Conservation (phyloP, 495 filamentous ascomycete species). For the Penicillium fimorum region DNA sequence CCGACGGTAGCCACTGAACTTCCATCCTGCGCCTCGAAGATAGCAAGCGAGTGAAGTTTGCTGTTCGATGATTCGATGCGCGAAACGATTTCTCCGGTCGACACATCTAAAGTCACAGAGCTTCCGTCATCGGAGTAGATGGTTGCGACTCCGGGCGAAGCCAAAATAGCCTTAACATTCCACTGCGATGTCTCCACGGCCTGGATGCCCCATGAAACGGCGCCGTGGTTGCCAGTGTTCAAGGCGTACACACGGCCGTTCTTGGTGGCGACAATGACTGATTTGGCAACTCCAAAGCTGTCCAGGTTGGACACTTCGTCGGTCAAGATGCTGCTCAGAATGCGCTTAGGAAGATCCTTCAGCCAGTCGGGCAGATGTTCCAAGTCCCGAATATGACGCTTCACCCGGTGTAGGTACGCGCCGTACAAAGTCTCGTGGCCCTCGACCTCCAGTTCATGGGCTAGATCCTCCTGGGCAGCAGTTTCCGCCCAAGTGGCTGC, state of each 20-base stretch:
- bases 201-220: constrained; percentile 70
- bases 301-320: constrained; percentile 64
- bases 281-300: constrained; percentile 83
- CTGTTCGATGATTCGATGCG: constrained; percentile 26
- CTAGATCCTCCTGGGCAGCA: constrained; percentile 68
- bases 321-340: constrained; percentile 66
- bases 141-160: constrained; percentile 55
- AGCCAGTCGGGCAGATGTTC: constrained; percentile 75
- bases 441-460: constrained; percentile 78
- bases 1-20: constrained; percentile 24
- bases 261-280: constrained; percentile 76
- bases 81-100: constrained; percentile 55
- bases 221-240: constrained; percentile 71
- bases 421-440: constrained; percentile 72
- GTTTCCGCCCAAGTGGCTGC: constrained; percentile 76
- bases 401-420: constrained; percentile 85
- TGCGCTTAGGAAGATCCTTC: constrained; percentile 58
- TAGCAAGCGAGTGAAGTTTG: constrained; percentile 36
- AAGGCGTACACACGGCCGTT: constrained; percentile 77
- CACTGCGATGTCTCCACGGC: constrained; percentile 59
- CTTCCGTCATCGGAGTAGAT: constrained; percentile 59
- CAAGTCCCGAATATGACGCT: constrained; percentile 77
- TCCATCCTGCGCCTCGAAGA: constrained; percentile 24
- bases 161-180: constrained; percentile 66
- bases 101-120: constrained; percentile 53